Evolutionary conservation across 2,329 filamentous ascomycete genomes (phyloP).

Genomic region (Phialophora verrucosa): DNA sequence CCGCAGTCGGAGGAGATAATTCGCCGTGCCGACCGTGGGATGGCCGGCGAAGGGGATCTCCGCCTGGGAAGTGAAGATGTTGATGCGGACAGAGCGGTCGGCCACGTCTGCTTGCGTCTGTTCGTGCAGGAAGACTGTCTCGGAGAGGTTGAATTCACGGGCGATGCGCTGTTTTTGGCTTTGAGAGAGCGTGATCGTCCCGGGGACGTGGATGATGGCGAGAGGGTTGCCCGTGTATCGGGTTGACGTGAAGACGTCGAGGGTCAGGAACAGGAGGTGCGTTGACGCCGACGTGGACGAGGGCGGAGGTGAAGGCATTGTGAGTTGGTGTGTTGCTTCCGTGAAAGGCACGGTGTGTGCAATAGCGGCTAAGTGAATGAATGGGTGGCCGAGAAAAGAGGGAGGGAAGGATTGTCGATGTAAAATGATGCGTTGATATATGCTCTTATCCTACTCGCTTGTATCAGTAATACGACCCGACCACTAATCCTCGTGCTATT

Average conservation of each 20-base stretch:
- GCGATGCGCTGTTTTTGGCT: conserved; percentile 61
- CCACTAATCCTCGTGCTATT: too few relatives aligned
- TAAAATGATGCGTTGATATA: too few relatives aligned
- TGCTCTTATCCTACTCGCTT: too few relatives aligned
- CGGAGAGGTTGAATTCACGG: conserved; percentile 63
- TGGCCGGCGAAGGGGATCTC: conserved; percentile 66
- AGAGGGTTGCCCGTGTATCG: conserved; percentile 60
- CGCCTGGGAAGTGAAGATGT: conserved; percentile 59
- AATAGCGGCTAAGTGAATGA: too few relatives aligned
- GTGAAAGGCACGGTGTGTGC: too few relatives aligned
- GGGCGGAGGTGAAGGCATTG: too few relatives aligned
- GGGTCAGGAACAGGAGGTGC: conserved; percentile 44
- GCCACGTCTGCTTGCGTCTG: conserved; percentile 36
- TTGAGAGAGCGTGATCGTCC: conserved; percentile 47
- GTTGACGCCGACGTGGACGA: not conserved
- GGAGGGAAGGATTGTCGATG: too few relatives aligned
- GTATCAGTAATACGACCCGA: too few relatives aligned
- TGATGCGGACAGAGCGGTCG: conserved; percentile 48
- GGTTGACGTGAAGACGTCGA: conserved; percentile 53
- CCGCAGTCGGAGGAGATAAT: conserved; percentile 48
- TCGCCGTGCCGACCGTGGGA: conserved; percentile 62
- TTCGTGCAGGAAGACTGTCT: conserved; percentile 62
- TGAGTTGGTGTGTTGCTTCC: too few relatives aligned
- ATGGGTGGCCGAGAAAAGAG: too few relatives aligned
- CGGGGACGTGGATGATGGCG: conserved; percentile 59